phyloP scores from a whole-genome alignment of 306 rosid genomes.

The Malus sieversii region DNA sequence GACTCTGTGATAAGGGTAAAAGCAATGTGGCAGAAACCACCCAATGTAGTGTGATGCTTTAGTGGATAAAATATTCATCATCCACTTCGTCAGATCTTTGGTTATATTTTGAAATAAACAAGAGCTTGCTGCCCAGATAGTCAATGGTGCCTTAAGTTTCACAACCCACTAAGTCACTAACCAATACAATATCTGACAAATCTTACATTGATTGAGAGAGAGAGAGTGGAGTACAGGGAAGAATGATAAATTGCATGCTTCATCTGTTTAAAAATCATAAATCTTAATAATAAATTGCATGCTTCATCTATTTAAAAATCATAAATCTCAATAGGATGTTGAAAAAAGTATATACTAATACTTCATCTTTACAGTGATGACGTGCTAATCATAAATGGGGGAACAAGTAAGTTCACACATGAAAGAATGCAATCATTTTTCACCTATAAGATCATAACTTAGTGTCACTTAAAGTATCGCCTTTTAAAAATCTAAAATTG shows the following conservation, averaged over 20 bases:
- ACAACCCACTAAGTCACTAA: slow-evolving; percentile 1
- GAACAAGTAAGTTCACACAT: no score
- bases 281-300: not conserved
- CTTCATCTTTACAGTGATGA: no score
- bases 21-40: not conserved
- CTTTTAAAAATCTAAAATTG: no score
- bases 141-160: slow-evolving; percentile 15
- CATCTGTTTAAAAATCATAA: not conserved
- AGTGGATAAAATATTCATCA: not conserved
- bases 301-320: not conserved
- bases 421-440: no score
- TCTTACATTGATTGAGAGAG: not conserved
- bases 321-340: not conserved
- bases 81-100: not conserved
- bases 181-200: not conserved
- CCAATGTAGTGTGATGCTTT: not conserved
- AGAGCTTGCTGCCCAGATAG: not conserved
- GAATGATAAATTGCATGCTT: not conserved
- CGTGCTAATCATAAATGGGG: no score
- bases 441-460: no score
- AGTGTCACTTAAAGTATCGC: no score
- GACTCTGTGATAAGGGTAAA: not conserved
- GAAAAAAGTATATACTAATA: no score
- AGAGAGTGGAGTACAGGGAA: not conserved
- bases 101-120: not conserved